These are phyloP conservation scores for Geranium rotundifolium DNA, from an alignment of 345 rosid genomes.

Conservation along the genomic window DNA sequence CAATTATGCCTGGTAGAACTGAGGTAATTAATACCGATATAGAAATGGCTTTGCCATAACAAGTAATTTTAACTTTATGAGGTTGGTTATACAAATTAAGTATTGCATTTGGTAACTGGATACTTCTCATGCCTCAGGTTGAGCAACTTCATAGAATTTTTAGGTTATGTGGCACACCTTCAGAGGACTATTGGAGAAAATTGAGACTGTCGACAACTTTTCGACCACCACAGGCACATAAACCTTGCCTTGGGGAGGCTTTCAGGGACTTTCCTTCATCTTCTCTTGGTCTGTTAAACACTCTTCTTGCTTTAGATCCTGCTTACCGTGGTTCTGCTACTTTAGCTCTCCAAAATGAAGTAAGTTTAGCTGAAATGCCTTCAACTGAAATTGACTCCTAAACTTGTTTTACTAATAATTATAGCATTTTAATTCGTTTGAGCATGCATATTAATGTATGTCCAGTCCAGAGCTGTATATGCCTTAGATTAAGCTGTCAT, in stretches of 20 bases:
- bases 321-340: conserved; percentile 35
- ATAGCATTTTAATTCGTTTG: not conserved
- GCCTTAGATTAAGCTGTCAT: no score
- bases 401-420: not conserved
- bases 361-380: conserved; percentile 8
- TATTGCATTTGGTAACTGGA: not conserved
- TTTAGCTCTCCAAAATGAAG: conserved; percentile 37
- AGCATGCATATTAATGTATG: not conserved
- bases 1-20: conserved; percentile 50
- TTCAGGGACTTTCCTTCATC: conserved; percentile 37
- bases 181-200: conserved; percentile 80
- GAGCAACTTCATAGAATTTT: conserved; percentile 86
- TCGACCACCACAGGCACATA: conserved; percentile 36
- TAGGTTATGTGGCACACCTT: conserved; percentile 76
- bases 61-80: not conserved
- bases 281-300: conserved; percentile 38
- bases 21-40: conserved; percentile 25
- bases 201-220: conserved; percentile 49
- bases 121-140: conserved; percentile 27
- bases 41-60: not conserved
- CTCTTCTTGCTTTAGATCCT: conserved; percentile 54
- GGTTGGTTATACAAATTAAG: not conserved
- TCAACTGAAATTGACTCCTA: not conserved
- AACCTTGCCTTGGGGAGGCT: conserved; percentile 23
- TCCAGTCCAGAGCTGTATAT: no score